Conservation (phyloP, 208 protist species). For the Wallacemonas sp. region DNA sequence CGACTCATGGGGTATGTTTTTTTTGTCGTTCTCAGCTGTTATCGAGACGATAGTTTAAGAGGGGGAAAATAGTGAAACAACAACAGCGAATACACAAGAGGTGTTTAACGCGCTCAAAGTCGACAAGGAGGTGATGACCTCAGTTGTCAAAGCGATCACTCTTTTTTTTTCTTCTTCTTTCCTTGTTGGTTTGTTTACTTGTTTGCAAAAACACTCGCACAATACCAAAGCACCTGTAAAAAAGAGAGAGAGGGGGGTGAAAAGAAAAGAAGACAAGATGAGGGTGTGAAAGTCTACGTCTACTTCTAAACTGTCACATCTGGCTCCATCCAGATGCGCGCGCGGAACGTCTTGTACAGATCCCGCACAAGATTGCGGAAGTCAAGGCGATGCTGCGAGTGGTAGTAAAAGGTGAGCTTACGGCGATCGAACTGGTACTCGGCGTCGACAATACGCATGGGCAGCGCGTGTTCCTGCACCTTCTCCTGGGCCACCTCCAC, state of each 20-base stretch:
- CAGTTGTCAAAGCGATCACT: no score
- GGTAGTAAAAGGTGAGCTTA: conserved; percentile 93
- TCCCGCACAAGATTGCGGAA: conserved; percentile 90
- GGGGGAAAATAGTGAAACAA: no score
- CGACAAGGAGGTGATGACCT: no score
- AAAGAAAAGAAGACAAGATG: conserved; percentile 22
- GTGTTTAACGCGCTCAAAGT: no score
- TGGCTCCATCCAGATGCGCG: conserved; percentile 93
- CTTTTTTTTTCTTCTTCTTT: conserved; percentile 16
- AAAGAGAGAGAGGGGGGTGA: not conserved
- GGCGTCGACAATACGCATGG: conserved; percentile 91
- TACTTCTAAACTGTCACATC: conserved; percentile 39
- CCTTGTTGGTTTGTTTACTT: conserved; percentile 12
- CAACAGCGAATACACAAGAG: no score
- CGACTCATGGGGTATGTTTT: no score
- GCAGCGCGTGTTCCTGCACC: conserved; percentile 80
- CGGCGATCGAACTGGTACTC: conserved; percentile 94
- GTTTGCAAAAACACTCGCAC: conserved; percentile 5
- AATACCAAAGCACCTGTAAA: no score
- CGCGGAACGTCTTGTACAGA: conserved; percentile 90
- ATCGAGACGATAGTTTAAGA: no score
- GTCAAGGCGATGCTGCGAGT: conserved; percentile 83
- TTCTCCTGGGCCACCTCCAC: conserved; percentile 87
- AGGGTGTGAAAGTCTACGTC: not conserved
- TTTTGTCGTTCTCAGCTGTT: no score